phyloP scores from a whole-genome alignment of 2,329 filamentous ascomycete species.

The Exophiala oligosperma region DNA sequence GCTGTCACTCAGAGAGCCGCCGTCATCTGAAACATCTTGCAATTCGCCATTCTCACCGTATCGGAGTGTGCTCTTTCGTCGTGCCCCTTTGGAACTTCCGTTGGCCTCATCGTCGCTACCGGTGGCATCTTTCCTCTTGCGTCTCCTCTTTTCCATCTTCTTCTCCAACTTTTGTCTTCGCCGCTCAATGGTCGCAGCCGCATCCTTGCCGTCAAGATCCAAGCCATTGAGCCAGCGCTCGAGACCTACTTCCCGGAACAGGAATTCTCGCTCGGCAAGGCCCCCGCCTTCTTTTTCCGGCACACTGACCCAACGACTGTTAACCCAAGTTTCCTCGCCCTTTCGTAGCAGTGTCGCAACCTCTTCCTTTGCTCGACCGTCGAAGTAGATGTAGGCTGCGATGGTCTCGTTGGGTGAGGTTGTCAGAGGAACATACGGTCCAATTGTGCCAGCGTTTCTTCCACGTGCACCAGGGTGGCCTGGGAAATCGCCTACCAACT shows the following conservation, averaged over 20 bases:
- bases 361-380: constrained; percentile 91
- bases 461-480: constrained; percentile 54
- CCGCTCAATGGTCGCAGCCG: constrained; percentile 68
- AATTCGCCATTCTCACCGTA: constrained; percentile 78
- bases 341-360: constrained; percentile 89
- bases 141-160: constrained; percentile 82
- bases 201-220: constrained; percentile 90
- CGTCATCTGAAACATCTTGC: constrained; percentile 71
- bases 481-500: constrained; percentile 73
- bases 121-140: constrained; percentile 65
- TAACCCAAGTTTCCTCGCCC: constrained; percentile 98
- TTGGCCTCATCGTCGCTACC: constrained; percentile 42
- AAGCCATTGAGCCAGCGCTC: constrained; percentile 96
- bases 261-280: constrained; percentile 90
- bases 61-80: constrained; percentile 63
- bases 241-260: constrained; percentile 94
- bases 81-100: constrained; percentile 16
- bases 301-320: constrained; percentile 95
- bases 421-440: constrained; percentile 88
- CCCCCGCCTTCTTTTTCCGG: constrained; percentile 89
- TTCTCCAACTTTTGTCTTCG: constrained; percentile 72
- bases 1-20: constrained; percentile 66
- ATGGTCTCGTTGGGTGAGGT: constrained; percentile 94
- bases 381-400: constrained; percentile 98
- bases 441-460: constrained; percentile 60